Percentiles rank a stretch among this genome's conserved stretches.
Conservation (phyloP, 2,329 filamentous ascomycete genomes). For the Cyanodermella asteris region DNA sequence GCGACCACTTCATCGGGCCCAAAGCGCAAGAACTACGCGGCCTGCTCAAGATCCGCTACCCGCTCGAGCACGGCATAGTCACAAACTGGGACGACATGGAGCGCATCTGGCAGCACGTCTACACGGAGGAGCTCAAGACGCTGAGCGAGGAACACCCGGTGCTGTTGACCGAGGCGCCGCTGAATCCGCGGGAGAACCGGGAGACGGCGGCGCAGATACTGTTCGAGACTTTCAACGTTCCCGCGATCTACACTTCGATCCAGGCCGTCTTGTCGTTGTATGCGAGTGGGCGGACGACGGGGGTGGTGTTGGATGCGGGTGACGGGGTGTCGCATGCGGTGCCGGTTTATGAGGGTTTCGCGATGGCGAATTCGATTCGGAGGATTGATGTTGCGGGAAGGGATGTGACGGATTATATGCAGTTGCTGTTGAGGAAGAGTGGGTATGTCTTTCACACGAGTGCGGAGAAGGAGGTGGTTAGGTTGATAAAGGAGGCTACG, state of each 20-base stretch:
- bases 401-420: constrained; percentile 89
- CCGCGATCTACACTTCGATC: constrained; percentile 87
- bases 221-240: constrained; percentile 97
- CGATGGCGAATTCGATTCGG: constrained; percentile 85
- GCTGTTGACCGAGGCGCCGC: constrained; percentile 79
- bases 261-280: constrained; percentile 93
- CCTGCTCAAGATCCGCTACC: constrained; percentile 85
- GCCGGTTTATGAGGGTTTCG: constrained; percentile 93
- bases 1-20: constrained; percentile 90
- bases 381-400: constrained; percentile 89
- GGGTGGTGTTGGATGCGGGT: constrained; percentile 83
- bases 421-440: constrained; percentile 72
- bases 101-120: constrained; percentile 96
- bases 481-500: constrained; percentile 86
- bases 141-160: constrained; percentile 98
- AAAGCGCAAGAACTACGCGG: constrained; percentile 79
- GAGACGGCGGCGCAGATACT: constrained; percentile 93
- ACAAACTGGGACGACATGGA: constrained; percentile 99
- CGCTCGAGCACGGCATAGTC: constrained; percentile 90
- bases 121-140: constrained; percentile 86
- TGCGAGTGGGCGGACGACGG: constrained; percentile 84
- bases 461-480: constrained; percentile 96
- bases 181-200: constrained; percentile 88
- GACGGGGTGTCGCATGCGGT: constrained; percentile 95
- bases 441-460: constrained; percentile 93